Base-by-base conservation (phyloP, 106 monocot genomes). In the Phalaenopsis equestris region DNA sequence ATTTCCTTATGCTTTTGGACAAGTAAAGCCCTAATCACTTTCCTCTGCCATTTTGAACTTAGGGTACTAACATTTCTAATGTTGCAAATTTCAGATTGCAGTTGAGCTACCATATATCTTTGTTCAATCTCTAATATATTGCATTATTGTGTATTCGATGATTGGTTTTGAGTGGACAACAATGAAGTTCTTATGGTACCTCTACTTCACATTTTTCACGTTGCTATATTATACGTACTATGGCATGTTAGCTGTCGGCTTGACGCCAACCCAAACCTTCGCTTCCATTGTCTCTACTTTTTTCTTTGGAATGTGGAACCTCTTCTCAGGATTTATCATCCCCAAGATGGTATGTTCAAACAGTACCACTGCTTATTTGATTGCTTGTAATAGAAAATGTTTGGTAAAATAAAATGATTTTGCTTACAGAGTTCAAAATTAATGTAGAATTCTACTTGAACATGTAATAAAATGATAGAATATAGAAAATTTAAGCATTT, bases 201-300 rank as follows among this genome's bases (percentile, higher is more conserved):
- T 81, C 14, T 81, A 42, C 42, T 81, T 81, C 75, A 81, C 46
- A 36, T 88, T 80, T 85, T 86, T 88, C 80, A 79, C 90, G 41
- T 88, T 93, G 55, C 77, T 93, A 3, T 88, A 88, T 55, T 93
- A 83, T 85, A 93, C 90, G 0, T 93, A 85, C 81, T 90, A 85
- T 52, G 90, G 90, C 12, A 88, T 88, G 88, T 81, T 88, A 83
- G 83, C 85, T 16, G 80, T 88, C 3, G 83, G 82, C 6, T 64
- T 88, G 77, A 88, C 88, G 4, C 85, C 88, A 7, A 88, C 83
- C 49, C 47, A 79, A 15, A 77, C 85, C 75, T 83, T 88, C 14
- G 85, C 88, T 6, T 73, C 88, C 19, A 81, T 88, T 30, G 83
- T 85, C n/a, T 68, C 85, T 12, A 18, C 88, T 56, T 85, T 83